A percentile compares a stretch with the other conserved stretches of the same genome.
phyloP scores from a whole-genome alignment of 306 rosid genomes.

The Cucurbita moschata region DNA sequence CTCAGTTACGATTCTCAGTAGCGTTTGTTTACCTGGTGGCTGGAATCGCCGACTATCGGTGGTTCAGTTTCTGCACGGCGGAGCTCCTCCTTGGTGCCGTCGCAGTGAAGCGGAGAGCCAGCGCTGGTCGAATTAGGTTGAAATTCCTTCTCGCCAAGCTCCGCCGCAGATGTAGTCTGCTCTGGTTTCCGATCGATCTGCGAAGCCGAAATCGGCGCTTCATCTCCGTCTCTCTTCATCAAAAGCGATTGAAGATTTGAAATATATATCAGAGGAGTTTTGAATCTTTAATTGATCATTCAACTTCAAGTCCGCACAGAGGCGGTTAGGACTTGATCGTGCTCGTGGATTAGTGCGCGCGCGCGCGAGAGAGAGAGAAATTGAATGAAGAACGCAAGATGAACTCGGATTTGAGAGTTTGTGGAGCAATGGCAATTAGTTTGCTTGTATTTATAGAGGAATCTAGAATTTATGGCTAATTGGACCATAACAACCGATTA shows the following conservation, averaged over 20 bases:
- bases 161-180: background rate
- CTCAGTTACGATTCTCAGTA: background rate
- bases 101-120: background rate
- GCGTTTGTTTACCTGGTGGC: background rate
- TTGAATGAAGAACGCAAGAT: background rate
- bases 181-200: background rate
- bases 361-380: background rate
- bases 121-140: background rate
- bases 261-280: background rate
- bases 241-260: background rate
- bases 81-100: background rate
- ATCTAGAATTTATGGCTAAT: background rate
- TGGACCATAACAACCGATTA: slow-evolving; percentile 3
- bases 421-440: background rate
- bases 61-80: background rate
- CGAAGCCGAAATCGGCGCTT: background rate
- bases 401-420: background rate
- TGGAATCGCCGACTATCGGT: background rate
- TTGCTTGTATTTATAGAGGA: background rate
- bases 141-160: background rate
- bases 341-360: too few species aligned
- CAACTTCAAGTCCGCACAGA: background rate
- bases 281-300: background rate
- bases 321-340: background rate
- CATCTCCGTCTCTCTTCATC: background rate